Percentiles rank a stretch among this genome's conserved stretches.
These are phyloP conservation scores for Coemansia sp. DNA, from an alignment of 192 early-diverging fungal genomes.

Conservation along the genomic window DNA sequence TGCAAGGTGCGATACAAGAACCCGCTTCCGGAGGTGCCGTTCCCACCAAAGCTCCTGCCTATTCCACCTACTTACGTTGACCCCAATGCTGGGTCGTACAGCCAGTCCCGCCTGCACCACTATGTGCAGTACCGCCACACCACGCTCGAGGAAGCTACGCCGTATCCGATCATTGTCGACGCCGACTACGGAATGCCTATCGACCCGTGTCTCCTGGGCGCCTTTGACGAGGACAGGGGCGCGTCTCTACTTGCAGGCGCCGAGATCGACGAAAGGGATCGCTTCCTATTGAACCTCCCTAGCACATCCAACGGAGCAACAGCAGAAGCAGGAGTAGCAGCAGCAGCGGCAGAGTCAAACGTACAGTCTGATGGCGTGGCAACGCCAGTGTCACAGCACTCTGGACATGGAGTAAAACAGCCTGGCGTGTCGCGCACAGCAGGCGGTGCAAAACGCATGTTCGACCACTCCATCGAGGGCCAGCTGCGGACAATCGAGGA, in stretches of 20 bases:
- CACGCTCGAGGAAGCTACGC: constrained; percentile 51
- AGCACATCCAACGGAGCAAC: background rate
- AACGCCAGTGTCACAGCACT: background rate
- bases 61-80: constrained; percentile 54
- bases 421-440: constrained; percentile 8
- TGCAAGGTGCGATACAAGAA: constrained; percentile 57
- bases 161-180: constrained; percentile 54
- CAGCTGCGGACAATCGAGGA: constrained; percentile 51
- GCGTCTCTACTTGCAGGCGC: constrained; percentile 6
- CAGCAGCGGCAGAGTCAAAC: background rate
- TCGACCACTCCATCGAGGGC: constrained; percentile 45
- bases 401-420: background rate
- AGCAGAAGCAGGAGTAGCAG: background rate
- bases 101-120: constrained; percentile 49
- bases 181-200: constrained; percentile 57
- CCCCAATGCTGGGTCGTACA: constrained; percentile 46
- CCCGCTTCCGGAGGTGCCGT: constrained; percentile 52
- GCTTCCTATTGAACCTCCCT: constrained; percentile 46
- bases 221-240: constrained; percentile 45
- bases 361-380: background rate
- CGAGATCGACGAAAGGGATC: constrained; percentile 46
- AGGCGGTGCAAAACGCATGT: constrained; percentile 22
- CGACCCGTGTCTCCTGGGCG: constrained; percentile 49
- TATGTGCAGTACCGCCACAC: constrained; percentile 53
- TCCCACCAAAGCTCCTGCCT: constrained; percentile 57